Evolutionary conservation across 331 rosid genomes (phyloP), one percentile per base, ranked within the genome.

Genomic region (Telfairia occidentalis): DNA sequence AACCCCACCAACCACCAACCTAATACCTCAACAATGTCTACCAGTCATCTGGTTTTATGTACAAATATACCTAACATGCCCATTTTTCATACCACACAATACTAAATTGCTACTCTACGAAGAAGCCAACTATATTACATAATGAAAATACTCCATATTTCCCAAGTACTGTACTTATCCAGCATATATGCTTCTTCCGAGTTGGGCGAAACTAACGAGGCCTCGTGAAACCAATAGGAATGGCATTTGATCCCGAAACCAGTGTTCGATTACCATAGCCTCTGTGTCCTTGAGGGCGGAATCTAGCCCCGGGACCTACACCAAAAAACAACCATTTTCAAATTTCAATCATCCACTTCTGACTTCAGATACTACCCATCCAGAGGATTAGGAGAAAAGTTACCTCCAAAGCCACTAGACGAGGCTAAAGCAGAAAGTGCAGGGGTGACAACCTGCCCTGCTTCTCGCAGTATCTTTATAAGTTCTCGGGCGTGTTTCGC

Each of bases 391-490:
- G 37, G 3, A 78, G 34, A 19, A 30, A 16, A 48, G 34, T 83
- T 86, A 89, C 97, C 97, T 82, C 84, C 86, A 26, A 63, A 84
- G 82, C 90, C 89, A 79, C 85, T 38, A 45, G 91, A 86, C 12
- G 92, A 87, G 78, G 85, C 79, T 85, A 95, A 49, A n/a, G 84
- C 85, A 63, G 86, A 76, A 76, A 95, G 77, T 49, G 89, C 80
- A 23, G 96, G 93, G 84, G 74, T 77, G 82, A 83, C 96, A 79
- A 72, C 30, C 82, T 95, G 99, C 57, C 96, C 92, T 38, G 96
- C 97, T 81, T 90, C 97, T 77, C 86, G 92, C 73, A 95, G 82
- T 71, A 95, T 92, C 87, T 89, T 92, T 23, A 90, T 78, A 80
- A 95, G 85, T 5, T 90, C 93, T 83, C 89, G 79, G 2, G 96